Conservation (phyloP, 306 rosid genomes). For the Ziziphus jujuba region DNA sequence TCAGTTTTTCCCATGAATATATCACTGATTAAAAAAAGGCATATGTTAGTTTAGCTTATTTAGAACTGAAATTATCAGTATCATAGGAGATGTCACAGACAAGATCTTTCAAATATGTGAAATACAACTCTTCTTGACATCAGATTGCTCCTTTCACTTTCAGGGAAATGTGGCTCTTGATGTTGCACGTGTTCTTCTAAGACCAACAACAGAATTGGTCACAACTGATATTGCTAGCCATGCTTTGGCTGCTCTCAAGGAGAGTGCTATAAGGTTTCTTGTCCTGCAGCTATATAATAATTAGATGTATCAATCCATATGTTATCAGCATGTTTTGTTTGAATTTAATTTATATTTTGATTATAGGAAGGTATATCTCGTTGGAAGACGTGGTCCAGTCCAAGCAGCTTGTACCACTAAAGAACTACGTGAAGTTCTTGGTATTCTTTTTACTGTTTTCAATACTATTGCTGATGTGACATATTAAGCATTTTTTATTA, state of each 20-base stretch:
- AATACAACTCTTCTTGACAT: slow-evolving; percentile 13
- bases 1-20: neutral
- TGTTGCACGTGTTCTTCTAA: slow-evolving; percentile 80
- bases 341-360: slow-evolving; percentile 9
- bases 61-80: neutral
- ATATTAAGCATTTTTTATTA: neutral
- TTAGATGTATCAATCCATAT: slow-evolving; percentile 12
- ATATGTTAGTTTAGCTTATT: neutral
- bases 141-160: slow-evolving; percentile 26
- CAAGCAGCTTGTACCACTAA: slow-evolving; percentile 96
- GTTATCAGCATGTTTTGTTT: slow-evolving; percentile 13
- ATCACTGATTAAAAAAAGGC: too few species aligned
- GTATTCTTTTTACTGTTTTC: slow-evolving; percentile 36
- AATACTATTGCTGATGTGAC: neutral
- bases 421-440: slow-evolving; percentile 91
- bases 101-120: neutral
- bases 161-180: slow-evolving; percentile 99
- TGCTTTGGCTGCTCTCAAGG: slow-evolving; percentile 73
- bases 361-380: slow-evolving; percentile 81
- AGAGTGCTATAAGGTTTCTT: slow-evolving; percentile 77
- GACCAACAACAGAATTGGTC: slow-evolving; percentile 68
- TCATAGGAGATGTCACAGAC: slow-evolving; percentile 1
- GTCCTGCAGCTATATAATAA: slow-evolving; percentile 14
- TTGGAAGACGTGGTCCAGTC: slow-evolving; percentile 97
- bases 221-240: slow-evolving; percentile 82